Base-by-base conservation (phyloP, 2,329 filamentous ascomycete species). In the Sporothrix schenckii region DNA sequence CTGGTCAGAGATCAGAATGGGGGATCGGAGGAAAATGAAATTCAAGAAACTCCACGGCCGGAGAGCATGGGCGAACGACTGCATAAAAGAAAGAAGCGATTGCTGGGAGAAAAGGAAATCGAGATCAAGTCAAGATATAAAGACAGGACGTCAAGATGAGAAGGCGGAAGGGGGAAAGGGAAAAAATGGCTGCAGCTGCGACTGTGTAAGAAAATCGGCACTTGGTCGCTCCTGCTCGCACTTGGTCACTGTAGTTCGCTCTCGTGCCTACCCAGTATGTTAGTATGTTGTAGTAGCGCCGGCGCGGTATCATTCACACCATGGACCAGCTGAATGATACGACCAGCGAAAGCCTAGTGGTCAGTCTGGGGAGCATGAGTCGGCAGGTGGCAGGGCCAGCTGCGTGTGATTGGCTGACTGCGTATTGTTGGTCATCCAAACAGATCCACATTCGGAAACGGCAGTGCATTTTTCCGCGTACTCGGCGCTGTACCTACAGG, bases 131-230 rank as follows among this genome's bases (percentile, higher is more conserved):
- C n/a, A 21, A 47, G 58, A 27, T 27, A 47, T 13, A 39, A 30
- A 21, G 19, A 52, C 14, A 39, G 34, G 16, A 50, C 14, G 54
- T 34, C 49, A n/a, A 70, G 44, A 41, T 3, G 9, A 34, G 30
- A 49, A 39, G 44, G 47, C 19, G 14, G 66, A 60, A 68, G 66
- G 66, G 68, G 68, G 50, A 58, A 68, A 47, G 39, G 34, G 44
- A 69, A 71, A 60, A 69, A 66, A 61, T 30, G 30, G 50, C 52
- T 53, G 63, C 63, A 34, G 69, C 39, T 41, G 49, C n/a, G 34
- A 19, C n/a, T n/a, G 49, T 54, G 41, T 65, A 50, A 50, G 61
- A 66, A 71, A 71, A 53, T 53, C 70, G 70, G 52, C 66, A 50
- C 47, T 53, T 71, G 65, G 58, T 66, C 49, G 52, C 50, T 41